Base-by-base conservation (phyloP, 2,329 filamentous ascomycete species). In the Lecanicillium sp. region DNA sequence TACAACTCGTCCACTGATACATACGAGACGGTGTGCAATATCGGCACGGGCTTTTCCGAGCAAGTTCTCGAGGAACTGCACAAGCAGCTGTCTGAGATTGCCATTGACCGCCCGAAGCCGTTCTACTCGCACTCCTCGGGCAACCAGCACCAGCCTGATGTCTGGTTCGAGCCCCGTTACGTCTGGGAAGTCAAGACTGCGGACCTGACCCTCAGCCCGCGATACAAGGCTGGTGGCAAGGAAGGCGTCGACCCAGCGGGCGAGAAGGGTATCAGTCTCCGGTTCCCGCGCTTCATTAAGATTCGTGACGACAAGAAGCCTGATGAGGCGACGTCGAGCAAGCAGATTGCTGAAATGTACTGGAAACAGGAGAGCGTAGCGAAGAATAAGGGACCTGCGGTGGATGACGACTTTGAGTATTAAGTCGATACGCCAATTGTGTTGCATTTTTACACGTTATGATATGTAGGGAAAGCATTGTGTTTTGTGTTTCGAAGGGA, bases 121-220 rank as follows among this genome's bases (percentile, higher is more conserved):
- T 98, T 95, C 61, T 98, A 97, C 63, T 73, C 79, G 1, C 92
- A 98, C 60, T 88, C 84, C 4, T 67, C 73, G 0, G 87, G 86
- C 36, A 79, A 80, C 36, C 90, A 94, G 63, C 88, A 97, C 58
- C 92, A 98, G 59, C 92, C 92, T 2, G 92, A 98, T 59, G 88
- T 98, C 28, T 98, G 92, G 92, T 92, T 98, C 58, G 92, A 98
- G 69, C 87, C 92, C 12, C 79, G 81, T 30, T 82, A 84, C 52
- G 92, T 98, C 2, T 98, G 92, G 92, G 92, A 98, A 64, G 89
- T 98, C 50, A 94, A 90, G 69, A 94, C 90, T 11, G 92, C 92
- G 1, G 92, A 98, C 68, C 62, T 98, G 51, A 97, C 92, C 2
- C 74, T 98, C 17, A 90, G 84, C 49, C 92, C 92, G 18, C 72